Percentiles rank a stretch among this genome's conserved stretches.
Conservation (phyloP, 192 early-diverging fungal genomes). For the Oehlia diaphana region DNA sequence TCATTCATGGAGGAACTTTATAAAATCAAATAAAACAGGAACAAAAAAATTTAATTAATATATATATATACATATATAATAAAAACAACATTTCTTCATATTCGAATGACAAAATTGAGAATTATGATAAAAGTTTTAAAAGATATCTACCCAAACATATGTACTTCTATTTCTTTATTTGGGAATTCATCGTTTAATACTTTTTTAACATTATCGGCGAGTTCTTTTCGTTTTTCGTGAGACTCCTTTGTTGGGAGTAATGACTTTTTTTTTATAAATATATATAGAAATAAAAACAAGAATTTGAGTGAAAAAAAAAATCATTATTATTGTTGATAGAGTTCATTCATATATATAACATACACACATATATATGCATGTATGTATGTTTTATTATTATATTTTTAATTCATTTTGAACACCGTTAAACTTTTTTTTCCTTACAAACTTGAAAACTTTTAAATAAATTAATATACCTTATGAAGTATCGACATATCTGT, state of each 20-base stretch:
- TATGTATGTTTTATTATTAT: too few relatives aligned
- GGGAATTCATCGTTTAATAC: constrained; percentile 85
- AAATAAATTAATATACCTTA: background rate
- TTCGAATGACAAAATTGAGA: background rate
- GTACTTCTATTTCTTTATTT: constrained; percentile 67
- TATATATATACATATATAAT: background rate
- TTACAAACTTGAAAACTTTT: background rate
- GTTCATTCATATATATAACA: too few relatives aligned
- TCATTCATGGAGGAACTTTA: constrained; percentile 83
- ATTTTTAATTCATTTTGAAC: too few relatives aligned
- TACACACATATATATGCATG: too few relatives aligned
- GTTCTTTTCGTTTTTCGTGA: constrained; percentile 58
- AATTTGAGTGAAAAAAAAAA: background rate
- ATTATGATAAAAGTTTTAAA: background rate
- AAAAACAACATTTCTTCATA: background rate
- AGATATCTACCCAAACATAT: constrained; percentile 81
- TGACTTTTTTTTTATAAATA: background rate
- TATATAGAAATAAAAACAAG: background rate
- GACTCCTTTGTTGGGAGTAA: constrained; percentile 70
- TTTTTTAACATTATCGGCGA: constrained; percentile 79
- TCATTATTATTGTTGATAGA: too few relatives aligned
- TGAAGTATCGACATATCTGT: background rate
- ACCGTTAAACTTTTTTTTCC: too few relatives aligned
- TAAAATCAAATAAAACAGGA: background rate
- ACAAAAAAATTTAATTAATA: background rate